These are phyloP conservation scores for Herpetospermum pedunculosum DNA, from an alignment of 306 rosid species.

Conservation along the genomic window DNA sequence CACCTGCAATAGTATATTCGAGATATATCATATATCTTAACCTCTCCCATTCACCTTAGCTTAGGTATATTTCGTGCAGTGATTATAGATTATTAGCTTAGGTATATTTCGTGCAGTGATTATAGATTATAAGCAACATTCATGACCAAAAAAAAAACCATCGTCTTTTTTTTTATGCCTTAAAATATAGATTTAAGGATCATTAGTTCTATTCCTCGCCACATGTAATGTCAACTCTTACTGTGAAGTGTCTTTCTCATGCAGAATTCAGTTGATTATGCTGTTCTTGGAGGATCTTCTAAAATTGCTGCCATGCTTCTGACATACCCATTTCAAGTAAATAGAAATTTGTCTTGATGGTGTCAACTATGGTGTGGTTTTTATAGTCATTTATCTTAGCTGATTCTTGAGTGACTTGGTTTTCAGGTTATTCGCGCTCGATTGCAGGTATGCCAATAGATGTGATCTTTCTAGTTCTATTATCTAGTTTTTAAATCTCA, in stretches of 20 bases:
- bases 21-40: not conserved
- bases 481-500: not conserved
- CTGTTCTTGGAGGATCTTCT: conserved; percentile 74
- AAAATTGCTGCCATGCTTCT: conserved; percentile 60
- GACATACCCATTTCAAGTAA: conserved; percentile 89
- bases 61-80: not conserved
- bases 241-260: not conserved
- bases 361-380: conserved; percentile 12
- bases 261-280: conserved; percentile 80
- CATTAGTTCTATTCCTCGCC: not conserved
- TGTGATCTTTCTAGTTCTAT: not conserved
- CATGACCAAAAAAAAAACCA: not conserved
- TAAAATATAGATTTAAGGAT: not conserved
- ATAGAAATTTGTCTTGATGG: conserved; percentile 8
- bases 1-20: not conserved
- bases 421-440: conserved; percentile 45
- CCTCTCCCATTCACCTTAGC: not conserved
- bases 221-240: not conserved
- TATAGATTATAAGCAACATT: not conserved
- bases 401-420: conserved; percentile 8
- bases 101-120: not conserved
- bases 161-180: not conserved
- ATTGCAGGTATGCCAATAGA: conserved; percentile 25
- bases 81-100: not conserved
- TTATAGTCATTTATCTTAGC: conserved; percentile 16